A percentile compares a stretch with the other conserved stretches of the same genome.
phyloP scores from a whole-genome alignment of 257 asterid genomes.

The Solanum rostratum region DNA sequence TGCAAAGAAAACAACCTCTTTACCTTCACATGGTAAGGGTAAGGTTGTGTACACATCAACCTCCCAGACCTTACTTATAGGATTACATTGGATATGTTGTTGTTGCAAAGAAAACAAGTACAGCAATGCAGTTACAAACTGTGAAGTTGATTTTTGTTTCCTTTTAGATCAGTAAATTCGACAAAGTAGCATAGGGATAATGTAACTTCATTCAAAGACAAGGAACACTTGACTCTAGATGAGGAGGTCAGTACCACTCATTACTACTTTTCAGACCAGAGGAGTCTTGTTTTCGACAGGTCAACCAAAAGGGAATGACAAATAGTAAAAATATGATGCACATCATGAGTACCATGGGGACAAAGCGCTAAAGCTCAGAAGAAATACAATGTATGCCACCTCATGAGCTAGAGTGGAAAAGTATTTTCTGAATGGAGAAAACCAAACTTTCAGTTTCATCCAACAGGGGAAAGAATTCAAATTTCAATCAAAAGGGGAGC shows the following conservation, averaged over 20 bases:
- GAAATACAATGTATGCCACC: neutral
- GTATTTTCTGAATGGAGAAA: neutral
- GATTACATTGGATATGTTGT: neutral
- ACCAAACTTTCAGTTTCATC: neutral
- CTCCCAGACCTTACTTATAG: neutral
- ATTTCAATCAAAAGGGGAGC: neutral
- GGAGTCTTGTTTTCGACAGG: neutral
- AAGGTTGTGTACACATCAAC: neutral
- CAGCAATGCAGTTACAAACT: neutral
- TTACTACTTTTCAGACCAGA: neutral
- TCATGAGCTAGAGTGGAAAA: neutral
- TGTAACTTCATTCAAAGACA: neutral
- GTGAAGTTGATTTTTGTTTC: neutral
- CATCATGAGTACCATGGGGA: neutral
- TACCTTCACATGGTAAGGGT: neutral
- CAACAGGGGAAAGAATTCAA: neutral
- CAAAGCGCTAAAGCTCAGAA: neutral
- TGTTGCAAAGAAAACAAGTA: neutral
- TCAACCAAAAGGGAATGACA: neutral
- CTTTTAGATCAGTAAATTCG: neutral
- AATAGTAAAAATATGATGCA: neutral
- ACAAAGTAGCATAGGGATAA: neutral
- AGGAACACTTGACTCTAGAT: neutral
- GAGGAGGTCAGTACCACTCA: neutral
- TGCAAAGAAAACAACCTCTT: neutral